Evolutionary conservation across 306 rosid species (phyloP).

Genomic region (Begonia fuchsioides): DNA sequence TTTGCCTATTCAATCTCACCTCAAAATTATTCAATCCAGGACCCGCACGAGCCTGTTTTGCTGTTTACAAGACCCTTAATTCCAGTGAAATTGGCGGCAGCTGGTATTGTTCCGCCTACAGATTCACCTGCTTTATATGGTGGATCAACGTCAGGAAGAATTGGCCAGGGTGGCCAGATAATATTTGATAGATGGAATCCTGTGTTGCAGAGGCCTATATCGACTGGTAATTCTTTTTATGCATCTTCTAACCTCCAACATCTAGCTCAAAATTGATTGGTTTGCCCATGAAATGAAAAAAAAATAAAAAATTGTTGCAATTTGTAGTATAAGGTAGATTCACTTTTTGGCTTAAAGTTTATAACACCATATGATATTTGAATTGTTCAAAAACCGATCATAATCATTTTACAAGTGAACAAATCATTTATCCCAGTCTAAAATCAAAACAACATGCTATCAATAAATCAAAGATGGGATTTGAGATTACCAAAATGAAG

Average conservation of each 20-base stretch:
- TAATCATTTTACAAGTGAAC: no score
- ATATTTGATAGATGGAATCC: conserved; percentile 90
- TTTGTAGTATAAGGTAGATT: no score
- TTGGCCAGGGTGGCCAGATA: conserved; percentile 92
- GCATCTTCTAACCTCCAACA: conserved; percentile 65
- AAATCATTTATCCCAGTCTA: no score
- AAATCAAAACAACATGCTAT: no score
- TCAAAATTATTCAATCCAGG: conserved; percentile 38
- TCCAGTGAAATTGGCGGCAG: conserved; percentile 84
- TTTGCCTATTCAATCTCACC: no score
- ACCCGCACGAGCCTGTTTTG: conserved; percentile 84
- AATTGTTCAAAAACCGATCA: no score
- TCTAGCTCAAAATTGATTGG: conserved; percentile 45
- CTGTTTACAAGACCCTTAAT: conserved; percentile 73
- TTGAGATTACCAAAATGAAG: no score
- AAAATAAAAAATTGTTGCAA: no score
- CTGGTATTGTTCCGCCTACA: conserved; percentile 56
- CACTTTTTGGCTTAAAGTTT: no score
- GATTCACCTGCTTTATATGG: conserved; percentile 41
- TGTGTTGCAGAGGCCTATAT: conserved; percentile 63
- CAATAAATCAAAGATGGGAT: no score
- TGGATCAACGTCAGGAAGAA: conserved; percentile 55
- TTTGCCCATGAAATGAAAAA: no score
- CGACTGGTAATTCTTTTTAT: conserved; percentile 66
- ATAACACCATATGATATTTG: no score